Conservation (phyloP, 805 yeast species). For the Pichia pseudocactophila region DNA sequence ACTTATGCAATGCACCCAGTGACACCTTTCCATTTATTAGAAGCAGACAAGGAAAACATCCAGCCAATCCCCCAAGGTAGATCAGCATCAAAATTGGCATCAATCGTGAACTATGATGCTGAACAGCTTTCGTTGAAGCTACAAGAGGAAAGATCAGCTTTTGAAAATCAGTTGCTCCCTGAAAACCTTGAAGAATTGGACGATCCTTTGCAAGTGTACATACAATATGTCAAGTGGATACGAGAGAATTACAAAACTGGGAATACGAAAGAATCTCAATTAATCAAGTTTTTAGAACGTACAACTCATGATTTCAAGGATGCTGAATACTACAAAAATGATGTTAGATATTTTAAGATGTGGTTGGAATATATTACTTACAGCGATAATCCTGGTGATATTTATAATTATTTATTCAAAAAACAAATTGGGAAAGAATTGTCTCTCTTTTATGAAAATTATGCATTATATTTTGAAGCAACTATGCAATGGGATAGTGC, state of each 20-base stretch:
- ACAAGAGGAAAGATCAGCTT: conserved; percentile 31
- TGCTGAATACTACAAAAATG: conserved; percentile 62
- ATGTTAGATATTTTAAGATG: conserved; percentile 66
- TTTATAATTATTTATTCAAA: conserved; percentile 61
- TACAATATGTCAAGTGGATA: conserved; percentile 74
- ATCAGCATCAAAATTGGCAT: conserved; percentile 49
- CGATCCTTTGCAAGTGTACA: conserved; percentile 71
- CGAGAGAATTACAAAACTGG: conserved; percentile 55
- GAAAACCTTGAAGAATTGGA: conserved; percentile 50
- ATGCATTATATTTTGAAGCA: conserved; percentile 54
- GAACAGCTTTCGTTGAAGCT: conserved; percentile 11
- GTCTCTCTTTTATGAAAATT: conserved; percentile 71
- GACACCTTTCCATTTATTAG: conserved; percentile 31
- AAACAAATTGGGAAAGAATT: conserved; percentile 61
- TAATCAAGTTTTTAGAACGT: conserved; percentile 55
- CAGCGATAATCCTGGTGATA: conserved; percentile 60
- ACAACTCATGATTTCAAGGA: conserved; percentile 65
- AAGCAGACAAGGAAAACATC: conserved; percentile 69
- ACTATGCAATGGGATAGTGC: conserved; percentile 46
- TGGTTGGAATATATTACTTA: conserved; percentile 75
- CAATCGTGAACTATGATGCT: conserved; percentile 29
- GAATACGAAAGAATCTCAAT: conserved; percentile 51
- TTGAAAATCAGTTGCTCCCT: conserved; percentile 41
- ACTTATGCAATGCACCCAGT: background rate
- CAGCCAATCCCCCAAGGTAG: conserved; percentile 60